phyloP scores from a whole-genome alignment of 805 yeast genomes.

The Metschnikowia cerradonensis region DNA sequence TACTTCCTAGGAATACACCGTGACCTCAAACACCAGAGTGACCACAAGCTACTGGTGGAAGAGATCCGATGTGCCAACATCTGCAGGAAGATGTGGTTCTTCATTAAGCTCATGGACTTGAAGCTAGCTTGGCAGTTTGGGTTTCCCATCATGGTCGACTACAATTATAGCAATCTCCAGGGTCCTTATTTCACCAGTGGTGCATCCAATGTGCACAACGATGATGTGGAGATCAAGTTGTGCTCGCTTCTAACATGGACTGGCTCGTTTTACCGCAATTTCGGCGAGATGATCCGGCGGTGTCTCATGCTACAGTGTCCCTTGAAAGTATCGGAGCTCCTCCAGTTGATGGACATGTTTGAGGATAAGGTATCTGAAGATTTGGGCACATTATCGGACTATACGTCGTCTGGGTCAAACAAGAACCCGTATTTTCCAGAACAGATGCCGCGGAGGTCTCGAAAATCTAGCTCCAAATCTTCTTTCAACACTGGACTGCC shows the following conservation, averaged over 20 bases:
- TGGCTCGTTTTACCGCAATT: slow-evolving; percentile 22
- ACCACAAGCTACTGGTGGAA: background rate
- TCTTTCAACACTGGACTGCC: slow-evolving; percentile 1
- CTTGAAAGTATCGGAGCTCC: slow-evolving; percentile 35
- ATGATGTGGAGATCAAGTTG: slow-evolving; percentile 35
- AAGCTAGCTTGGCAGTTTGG: slow-evolving; percentile 32
- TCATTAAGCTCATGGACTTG: slow-evolving; percentile 29
- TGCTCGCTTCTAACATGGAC: slow-evolving; percentile 3
- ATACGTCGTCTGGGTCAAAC: background rate
- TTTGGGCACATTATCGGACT: slow-evolving; percentile 5
- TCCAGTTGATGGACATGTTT: slow-evolving; percentile 15
- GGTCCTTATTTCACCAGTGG: slow-evolving; percentile 34
- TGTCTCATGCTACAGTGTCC: slow-evolving; percentile 39
- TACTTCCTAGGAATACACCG: slow-evolving; percentile 21
- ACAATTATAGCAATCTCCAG: slow-evolving; percentile 26
- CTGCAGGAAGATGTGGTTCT: slow-evolving; percentile 17
- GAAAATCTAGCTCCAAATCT: background rate
- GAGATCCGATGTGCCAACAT: slow-evolving; percentile 2
- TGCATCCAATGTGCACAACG: slow-evolving; percentile 29
- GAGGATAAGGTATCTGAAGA: slow-evolving; percentile 4
- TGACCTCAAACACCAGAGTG: slow-evolving; percentile 11
- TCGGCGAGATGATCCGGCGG: slow-evolving; percentile 27
- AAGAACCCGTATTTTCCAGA: background rate
- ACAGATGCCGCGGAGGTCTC: background rate
- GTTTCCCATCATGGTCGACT: slow-evolving; percentile 33